phyloP scores from a whole-genome alignment of 2,329 filamentous ascomycete species.

The Talaromyces sp. region DNA sequence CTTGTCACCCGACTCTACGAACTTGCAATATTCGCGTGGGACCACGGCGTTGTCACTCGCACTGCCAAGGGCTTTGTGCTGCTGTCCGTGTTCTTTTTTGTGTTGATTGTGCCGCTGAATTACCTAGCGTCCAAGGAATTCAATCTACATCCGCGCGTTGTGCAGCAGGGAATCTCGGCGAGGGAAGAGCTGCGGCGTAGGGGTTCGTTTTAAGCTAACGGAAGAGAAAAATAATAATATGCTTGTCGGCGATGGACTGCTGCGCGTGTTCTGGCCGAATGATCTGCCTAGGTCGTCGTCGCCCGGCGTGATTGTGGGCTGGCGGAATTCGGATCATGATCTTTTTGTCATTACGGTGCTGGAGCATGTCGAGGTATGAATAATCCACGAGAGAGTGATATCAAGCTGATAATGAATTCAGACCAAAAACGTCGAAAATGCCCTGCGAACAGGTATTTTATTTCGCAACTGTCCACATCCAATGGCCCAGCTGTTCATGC shows the following conservation, averaged over 20 bases:
- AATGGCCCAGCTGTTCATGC: constrained; percentile 70
- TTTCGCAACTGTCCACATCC: constrained; percentile 77
- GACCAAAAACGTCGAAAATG: constrained; percentile 78
- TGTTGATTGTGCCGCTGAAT: constrained; percentile 77
- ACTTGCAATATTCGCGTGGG: constrained; percentile 93
- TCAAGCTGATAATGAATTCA: constrained; percentile 26
- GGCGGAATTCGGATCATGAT: constrained; percentile 87
- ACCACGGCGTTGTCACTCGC: constrained; percentile 93
- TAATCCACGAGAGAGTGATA: not conserved
- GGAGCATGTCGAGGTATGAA: constrained; percentile 78
- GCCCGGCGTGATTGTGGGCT: constrained; percentile 86
- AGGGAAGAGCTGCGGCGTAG: constrained; percentile 89
- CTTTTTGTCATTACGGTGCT: constrained; percentile 84
- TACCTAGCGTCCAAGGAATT: constrained; percentile 76
- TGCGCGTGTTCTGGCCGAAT: constrained; percentile 98
- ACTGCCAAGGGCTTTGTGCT: constrained; percentile 78
- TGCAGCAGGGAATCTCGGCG: constrained; percentile 78
- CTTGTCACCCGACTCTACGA: constrained; percentile 95
- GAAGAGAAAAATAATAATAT: constrained; percentile 43
- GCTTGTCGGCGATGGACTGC: constrained; percentile 70
- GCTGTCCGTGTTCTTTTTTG: constrained; percentile 76
- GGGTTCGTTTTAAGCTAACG: constrained; percentile 73
- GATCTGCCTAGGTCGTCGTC: constrained; percentile 67
- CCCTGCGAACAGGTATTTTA: constrained; percentile 74
- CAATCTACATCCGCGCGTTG: constrained; percentile 74